phyloP scores from a whole-genome alignment of 768 basidiomycete genomes.

The Amanita thiersii region DNA sequence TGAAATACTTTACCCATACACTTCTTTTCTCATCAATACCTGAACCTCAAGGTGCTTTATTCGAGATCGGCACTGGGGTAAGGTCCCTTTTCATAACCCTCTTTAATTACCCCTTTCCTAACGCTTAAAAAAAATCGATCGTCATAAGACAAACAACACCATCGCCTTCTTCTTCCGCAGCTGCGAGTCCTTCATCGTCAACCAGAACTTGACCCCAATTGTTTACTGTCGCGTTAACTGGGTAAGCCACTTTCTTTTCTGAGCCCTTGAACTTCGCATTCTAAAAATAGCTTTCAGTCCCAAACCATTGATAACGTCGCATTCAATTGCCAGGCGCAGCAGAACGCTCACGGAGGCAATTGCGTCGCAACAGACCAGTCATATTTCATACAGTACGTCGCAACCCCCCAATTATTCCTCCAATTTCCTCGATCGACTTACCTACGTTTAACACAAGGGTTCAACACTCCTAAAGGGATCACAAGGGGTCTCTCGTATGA shows the following conservation, averaged over 20 bases:
- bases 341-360: constrained; percentile 43
- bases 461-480: constrained; percentile 12
- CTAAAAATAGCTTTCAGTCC: constrained; percentile 18
- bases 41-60: constrained; percentile 18
- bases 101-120: neutral
- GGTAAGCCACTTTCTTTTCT: constrained; percentile 20
- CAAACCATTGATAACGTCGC: constrained; percentile 31
- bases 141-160: constrained; percentile 23
- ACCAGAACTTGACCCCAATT: constrained; percentile 30
- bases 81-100: neutral
- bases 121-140: neutral
- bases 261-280: constrained; percentile 16
- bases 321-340: constrained; percentile 35
- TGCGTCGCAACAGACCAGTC: constrained; percentile 37
- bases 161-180: constrained; percentile 31
- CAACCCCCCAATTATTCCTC: no score
- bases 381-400: constrained; percentile 42
- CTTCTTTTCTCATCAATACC: neutral
- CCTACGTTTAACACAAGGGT: constrained; percentile 11
- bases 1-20: neutral
- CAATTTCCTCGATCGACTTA: neutral
- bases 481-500: no score
- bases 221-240: constrained; percentile 41
- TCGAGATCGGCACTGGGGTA: constrained; percentile 23
- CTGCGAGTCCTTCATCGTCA: constrained; percentile 41